Conservation (phyloP, 352 stramenopile species). For the Phytophthora boehmeriae region DNA sequence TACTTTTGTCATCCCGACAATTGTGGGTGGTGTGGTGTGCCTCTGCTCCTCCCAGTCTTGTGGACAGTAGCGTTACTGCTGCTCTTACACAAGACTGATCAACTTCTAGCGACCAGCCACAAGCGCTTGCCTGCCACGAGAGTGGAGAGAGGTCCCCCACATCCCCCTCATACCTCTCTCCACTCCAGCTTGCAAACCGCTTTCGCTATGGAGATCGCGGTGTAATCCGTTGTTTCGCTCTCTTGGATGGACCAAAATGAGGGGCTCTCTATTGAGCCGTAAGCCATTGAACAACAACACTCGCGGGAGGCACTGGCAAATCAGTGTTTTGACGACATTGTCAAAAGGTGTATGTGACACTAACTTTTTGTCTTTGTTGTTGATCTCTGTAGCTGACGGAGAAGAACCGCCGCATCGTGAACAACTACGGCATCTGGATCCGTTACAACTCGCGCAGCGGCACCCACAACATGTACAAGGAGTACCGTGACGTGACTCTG, state of each 20-base stretch:
- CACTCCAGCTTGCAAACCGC: conserved; percentile 89
- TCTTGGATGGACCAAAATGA: conserved; percentile 43
- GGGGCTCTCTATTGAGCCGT: conserved; percentile 21
- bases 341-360: conserved; percentile 4
- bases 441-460: conserved; percentile 99
- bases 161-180: conserved; percentile 38
- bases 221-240: conserved; percentile 80
- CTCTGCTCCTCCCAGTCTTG: conserved; percentile 18
- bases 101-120: conserved; percentile 58
- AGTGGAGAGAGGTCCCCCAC: conserved; percentile 38
- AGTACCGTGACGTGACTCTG: conserved; percentile 99
- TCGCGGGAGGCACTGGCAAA: conserved; percentile 14
- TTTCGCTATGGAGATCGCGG: conserved; percentile 72
- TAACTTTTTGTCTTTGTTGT: conserved; percentile 22
- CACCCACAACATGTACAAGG: conserved; percentile 99
- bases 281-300: conserved; percentile 32
- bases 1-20: background rate
- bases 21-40: background rate
- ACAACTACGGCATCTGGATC: conserved; percentile 99
- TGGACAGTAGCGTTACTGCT: conserved; percentile 6
- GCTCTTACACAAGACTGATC: background rate
- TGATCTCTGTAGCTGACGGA: conserved; percentile 88
- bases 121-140: conserved; percentile 90
- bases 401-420: conserved; percentile 98
- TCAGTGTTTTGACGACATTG: background rate